Base-by-base conservation (phyloP, 2,329 filamentous ascomycete genomes). In the Diaporthe ampelina region DNA sequence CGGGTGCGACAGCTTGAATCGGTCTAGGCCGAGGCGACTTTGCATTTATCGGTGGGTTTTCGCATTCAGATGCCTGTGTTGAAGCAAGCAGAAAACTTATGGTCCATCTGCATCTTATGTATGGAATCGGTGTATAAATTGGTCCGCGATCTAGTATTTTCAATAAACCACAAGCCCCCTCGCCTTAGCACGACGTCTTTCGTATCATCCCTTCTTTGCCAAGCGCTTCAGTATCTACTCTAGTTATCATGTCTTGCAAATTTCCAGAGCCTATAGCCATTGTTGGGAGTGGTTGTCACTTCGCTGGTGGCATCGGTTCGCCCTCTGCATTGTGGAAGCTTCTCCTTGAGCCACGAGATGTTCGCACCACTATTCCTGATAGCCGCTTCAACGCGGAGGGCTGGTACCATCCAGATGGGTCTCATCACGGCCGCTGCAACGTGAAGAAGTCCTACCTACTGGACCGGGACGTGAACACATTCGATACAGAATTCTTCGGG, bases 401-500 rank as follows among this genome's bases (percentile, higher is more conserved):
- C 24, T 78, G 74, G 52, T 77, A 75, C 35, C 74, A 76, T 24
- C 71, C 76, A 7, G 72, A 80, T 29, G 71, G 75, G 11, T 58
- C 77, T 13, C 74, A 77, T n/a, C 79, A 79, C 65, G 80, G 79
- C 6, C 72, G 65, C 21, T 77, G 72, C 58, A 81, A 79, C 29
- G 78, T 76, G 19, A 75, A 67, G 43, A 76, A 79, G 29, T 69
- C 77, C 4, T 77, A 81, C 63, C 72, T 80, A 4, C 57, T 80
- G 3, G 67, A 78, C 9, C 75, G 77, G 21, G 77, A 80, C 43
- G 24, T 76, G 1, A 35, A 19, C 40, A 37, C 54, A 0, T 84
- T 83, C 73, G 84, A 86, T 67, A 76, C 81, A 29, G 74, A 78
- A 0, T 85, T 85, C 77, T 85, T 85, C 77, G 79, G 79, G n/a